These are phyloP conservation scores for Aspergillus coremiiformis DNA, from an alignment of 495 filamentous ascomycete genomes.

Conservation along the genomic window DNA sequence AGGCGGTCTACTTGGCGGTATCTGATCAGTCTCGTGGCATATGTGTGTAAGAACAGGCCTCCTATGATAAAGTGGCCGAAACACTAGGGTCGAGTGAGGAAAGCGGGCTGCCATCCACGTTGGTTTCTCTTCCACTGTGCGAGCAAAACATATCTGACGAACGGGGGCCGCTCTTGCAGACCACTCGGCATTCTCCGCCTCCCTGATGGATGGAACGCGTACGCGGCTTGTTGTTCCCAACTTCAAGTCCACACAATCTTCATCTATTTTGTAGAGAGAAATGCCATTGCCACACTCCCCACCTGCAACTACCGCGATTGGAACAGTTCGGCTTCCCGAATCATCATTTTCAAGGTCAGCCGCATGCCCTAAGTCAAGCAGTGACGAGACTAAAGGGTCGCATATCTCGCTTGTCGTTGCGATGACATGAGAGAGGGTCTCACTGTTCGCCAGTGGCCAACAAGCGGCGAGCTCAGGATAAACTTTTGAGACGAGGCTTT, in stretches of 20 bases:
- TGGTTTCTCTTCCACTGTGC: slow-evolving; percentile 38
- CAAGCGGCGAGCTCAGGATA: slow-evolving; percentile 36
- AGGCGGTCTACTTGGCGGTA: slow-evolving; percentile 11
- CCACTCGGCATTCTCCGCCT: slow-evolving; percentile 47
- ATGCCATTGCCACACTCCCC: slow-evolving; percentile 38
- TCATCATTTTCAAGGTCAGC: slow-evolving; percentile 22
- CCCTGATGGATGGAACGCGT: slow-evolving; percentile 27
- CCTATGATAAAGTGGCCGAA: slow-evolving; percentile 47
- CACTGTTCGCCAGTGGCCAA: slow-evolving; percentile 24
- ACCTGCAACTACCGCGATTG: slow-evolving; percentile 37
- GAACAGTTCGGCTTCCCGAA: slow-evolving; percentile 24
- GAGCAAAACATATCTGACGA: slow-evolving; percentile 58
- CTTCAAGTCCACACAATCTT: slow-evolving; percentile 27
- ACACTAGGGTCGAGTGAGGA: slow-evolving; percentile 46
- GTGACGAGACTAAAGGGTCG: slow-evolving; percentile 33
- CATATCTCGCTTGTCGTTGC: slow-evolving; percentile 22
- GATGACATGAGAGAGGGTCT: slow-evolving; percentile 27
- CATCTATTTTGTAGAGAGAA: slow-evolving; percentile 29
- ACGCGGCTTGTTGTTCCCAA: slow-evolving; percentile 12
- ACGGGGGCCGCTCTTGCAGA: slow-evolving; percentile 50
- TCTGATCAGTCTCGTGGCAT: slow-evolving; percentile 11
- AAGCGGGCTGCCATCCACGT: slow-evolving; percentile 60
- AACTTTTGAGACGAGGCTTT: slow-evolving; percentile 19
- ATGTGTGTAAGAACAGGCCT: slow-evolving; percentile 25
- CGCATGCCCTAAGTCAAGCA: slow-evolving; percentile 41